phyloP scores from a whole-genome alignment of 495 filamentous ascomycete genomes.

The Penicillium psychrofluorescens region DNA sequence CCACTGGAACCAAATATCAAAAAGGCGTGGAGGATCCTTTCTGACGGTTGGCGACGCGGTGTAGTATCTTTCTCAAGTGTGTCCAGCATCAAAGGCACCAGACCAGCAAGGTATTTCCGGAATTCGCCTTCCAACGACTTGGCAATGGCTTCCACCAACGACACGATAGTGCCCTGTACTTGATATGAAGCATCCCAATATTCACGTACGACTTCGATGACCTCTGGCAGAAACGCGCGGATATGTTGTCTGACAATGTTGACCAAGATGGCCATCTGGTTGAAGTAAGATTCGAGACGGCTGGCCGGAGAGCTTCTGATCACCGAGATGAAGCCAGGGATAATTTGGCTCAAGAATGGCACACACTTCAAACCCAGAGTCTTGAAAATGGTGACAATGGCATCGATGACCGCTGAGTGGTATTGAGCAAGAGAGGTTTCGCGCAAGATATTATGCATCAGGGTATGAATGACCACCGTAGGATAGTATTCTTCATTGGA shows the following conservation, averaged over 20 bases:
- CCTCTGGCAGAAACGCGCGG: slow-evolving; percentile 73
- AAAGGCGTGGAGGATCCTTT: slow-evolving; percentile 89
- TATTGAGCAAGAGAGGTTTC: slow-evolving; percentile 82
- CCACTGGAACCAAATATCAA: slow-evolving; percentile 92
- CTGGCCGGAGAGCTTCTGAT: slow-evolving; percentile 66
- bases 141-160: slow-evolving; percentile 87
- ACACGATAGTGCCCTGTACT: slow-evolving; percentile 83
- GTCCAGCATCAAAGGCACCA: slow-evolving; percentile 88
- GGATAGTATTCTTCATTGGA: slow-evolving; percentile 98
- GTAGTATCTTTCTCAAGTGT: slow-evolving; percentile 83
- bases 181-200: slow-evolving; percentile 74
- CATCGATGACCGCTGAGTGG: slow-evolving; percentile 93
- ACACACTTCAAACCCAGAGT: slow-evolving; percentile 93
- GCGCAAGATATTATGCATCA: slow-evolving; percentile 78
- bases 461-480: slow-evolving; percentile 91
- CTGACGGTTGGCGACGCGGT: slow-evolving; percentile 65
- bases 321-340: slow-evolving; percentile 85
- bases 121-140: slow-evolving; percentile 93
- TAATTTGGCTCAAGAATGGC: slow-evolving; percentile 82
- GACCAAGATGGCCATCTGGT: slow-evolving; percentile 85
- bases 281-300: slow-evolving; percentile 90
- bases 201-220: slow-evolving; percentile 74
- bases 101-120: slow-evolving; percentile 79
- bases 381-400: slow-evolving; percentile 97
- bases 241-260: slow-evolving; percentile 96